Evolutionary conservation across 129 eudicot genomes (phyloP), one percentile per base, ranked within the genome.

Genomic region (Helianthus tuberosus): DNA sequence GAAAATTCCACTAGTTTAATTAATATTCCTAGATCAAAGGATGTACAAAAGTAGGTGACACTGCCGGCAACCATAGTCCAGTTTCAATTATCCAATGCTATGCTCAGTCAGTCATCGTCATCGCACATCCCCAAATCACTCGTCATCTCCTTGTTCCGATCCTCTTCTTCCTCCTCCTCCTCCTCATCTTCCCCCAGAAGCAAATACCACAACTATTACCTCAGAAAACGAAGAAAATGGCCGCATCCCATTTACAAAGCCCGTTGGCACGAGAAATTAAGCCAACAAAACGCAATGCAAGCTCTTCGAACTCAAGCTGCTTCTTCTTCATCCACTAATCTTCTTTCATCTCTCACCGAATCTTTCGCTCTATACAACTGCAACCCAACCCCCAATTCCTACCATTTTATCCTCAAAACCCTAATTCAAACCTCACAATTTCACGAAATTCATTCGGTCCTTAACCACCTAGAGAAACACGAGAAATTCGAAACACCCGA

Each of bases 401-500:
- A 87, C 81, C 87, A 75, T 48, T 80, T 89, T 20, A 61, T 89
- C 68, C 68, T 92, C 85, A 85, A 82, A 81, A 74, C 82, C 76
- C 85, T 92, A 68, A 69, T 73, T 10, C 76, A 67, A 44, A 85
- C 82, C 47, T 76, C 83, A 35, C 80, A 83, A 4, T 81, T 76
- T 36, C 68, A 74, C 41, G 82, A 87, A 60, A 68, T 92, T 23
- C 29, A 53, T 0, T 55, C 71, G 12, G 74, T 89, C 11, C 89
- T 92, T 13, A 36, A 77, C 75, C 88, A 80, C 39, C 75, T 92
- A 12, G 77, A 92, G 47, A 81, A 82, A 25, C 47, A 68, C 11
- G 98, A 86, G 64, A 83, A 8, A 43, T 89, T 92, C 41, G 88
- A 89, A 54, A 92, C 93, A 32, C 91, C 96, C 5, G 98, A 89